These are phyloP conservation scores for Comarum palustre DNA, from an alignment of 306 rosid genomes.

Conservation along the genomic window DNA sequence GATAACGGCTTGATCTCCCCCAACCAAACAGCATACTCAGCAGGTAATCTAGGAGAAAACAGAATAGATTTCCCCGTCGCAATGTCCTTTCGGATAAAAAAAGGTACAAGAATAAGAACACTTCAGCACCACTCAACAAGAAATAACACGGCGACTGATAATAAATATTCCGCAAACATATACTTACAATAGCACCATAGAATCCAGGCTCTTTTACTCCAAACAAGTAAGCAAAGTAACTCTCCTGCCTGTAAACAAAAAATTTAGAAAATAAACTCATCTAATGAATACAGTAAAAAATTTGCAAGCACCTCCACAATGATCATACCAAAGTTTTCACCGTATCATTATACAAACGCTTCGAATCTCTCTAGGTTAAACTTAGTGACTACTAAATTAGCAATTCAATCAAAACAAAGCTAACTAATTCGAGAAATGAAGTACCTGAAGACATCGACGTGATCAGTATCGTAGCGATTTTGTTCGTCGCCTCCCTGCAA, in stretches of 20 bases:
- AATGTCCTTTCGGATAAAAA: conserved; percentile 49
- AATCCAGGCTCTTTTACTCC: conserved; percentile 85
- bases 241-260: conserved; percentile 61
- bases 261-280: background rate
- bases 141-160: background rate
- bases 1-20: conserved; percentile 63
- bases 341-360: background rate
- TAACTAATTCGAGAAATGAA: background rate
- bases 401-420: background rate
- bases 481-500: conserved; percentile 78
- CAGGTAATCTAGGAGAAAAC: conserved; percentile 74
- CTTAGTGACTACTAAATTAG: background rate
- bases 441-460: conserved; percentile 81
- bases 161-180: background rate
- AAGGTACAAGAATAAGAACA: background rate
- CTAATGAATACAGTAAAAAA: background rate
- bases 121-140: background rate
- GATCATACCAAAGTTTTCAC: background rate
- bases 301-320: background rate
- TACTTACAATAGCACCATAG: conserved; percentile 80
- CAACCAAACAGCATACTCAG: conserved; percentile 86
- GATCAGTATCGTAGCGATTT: conserved; percentile 86
- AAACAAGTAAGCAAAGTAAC: conserved; percentile 86
- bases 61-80: conserved; percentile 65
- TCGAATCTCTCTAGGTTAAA: background rate